These are phyloP conservation scores for Teratosphaeria nubilosa DNA, from an alignment of 2,329 filamentous ascomycete species.

Conservation along the genomic window DNA sequence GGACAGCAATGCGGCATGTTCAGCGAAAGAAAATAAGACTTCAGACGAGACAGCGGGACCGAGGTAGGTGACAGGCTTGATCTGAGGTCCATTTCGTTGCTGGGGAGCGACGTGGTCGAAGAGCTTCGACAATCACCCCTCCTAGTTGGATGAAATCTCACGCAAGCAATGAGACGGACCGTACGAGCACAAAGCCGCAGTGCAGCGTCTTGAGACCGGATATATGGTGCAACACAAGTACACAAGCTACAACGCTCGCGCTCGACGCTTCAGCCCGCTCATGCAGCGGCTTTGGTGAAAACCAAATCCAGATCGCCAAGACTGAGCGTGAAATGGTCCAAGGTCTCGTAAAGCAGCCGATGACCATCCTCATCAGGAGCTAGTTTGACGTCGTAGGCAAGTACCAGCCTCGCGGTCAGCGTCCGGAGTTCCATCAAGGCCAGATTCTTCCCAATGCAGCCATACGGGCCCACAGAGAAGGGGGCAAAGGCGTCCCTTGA, in stretches of 20 bases:
- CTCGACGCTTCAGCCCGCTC: neutral
- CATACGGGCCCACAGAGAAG: constrained; percentile 24
- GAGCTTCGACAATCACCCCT: neutral
- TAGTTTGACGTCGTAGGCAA: constrained; percentile 27
- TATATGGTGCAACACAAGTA: neutral
- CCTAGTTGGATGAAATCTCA: neutral
- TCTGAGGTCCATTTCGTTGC: too few relatives aligned
- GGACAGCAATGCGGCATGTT: too few relatives aligned
- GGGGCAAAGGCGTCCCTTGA: constrained; percentile 26
- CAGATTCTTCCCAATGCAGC: constrained; percentile 29
- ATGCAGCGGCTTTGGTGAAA: constrained; percentile 7
- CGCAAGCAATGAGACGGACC: neutral
- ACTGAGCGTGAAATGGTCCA: constrained; percentile 29
- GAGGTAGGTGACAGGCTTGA: too few relatives aligned
- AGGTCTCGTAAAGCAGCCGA: constrained; percentile 22
- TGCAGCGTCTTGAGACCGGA: neutral
- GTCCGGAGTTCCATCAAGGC: constrained; percentile 29
- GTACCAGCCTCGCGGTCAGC: constrained; percentile 25
- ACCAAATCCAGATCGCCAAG: constrained; percentile 17
- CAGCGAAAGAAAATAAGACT: too few relatives aligned
- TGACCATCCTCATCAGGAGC: constrained; percentile 28
- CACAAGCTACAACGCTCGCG: neutral
- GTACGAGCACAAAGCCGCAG: neutral
- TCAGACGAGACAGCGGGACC: too few relatives aligned
- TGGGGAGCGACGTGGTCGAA: too few relatives aligned